Conservation (phyloP, 1,284 basidiomycete species). For the Cryptococcus hybrid region DNA sequence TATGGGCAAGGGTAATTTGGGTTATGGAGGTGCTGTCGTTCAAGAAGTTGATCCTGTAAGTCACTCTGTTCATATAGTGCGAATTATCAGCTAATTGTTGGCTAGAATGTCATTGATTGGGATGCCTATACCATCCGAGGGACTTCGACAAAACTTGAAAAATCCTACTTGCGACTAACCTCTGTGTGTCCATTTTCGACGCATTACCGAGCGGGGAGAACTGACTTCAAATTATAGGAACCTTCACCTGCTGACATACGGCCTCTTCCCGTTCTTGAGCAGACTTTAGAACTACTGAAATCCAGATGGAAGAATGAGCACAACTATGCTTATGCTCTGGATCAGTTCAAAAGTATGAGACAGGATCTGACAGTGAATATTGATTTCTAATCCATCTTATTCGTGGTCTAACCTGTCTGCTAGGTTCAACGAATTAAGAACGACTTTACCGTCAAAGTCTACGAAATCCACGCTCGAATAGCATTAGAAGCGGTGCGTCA, state of each 20-base stretch:
- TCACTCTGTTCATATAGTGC: background rate
- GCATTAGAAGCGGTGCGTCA: constrained; percentile 77
- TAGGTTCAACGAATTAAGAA: constrained; percentile 99
- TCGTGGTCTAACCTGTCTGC: background rate
- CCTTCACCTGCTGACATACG: constrained; percentile 93
- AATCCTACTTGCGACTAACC: constrained; percentile 92
- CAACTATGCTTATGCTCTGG: constrained; percentile 88
- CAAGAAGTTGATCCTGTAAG: constrained; percentile 53
- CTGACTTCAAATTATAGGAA: constrained; percentile 58
- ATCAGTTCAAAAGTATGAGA: constrained; percentile 95
- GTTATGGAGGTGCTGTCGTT: constrained; percentile 33
- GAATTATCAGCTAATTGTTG: too few species aligned
- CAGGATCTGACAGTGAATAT: constrained; percentile 89
- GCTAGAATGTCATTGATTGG: constrained; percentile 93
- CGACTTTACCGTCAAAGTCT: constrained; percentile 95
- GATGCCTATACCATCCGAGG: constrained; percentile 94
- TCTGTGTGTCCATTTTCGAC: constrained; percentile 57
- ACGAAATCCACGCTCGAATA: constrained; percentile 97
- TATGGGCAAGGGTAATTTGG: constrained; percentile 33
- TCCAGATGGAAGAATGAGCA: constrained; percentile 80
- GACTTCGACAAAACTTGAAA: constrained; percentile 83
- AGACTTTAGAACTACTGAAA: constrained; percentile 85
- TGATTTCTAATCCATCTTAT: background rate
- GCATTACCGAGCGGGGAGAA: background rate
- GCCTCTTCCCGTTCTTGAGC: constrained; percentile 77